Evolutionary conservation across 73 alveolate genomes (phyloP).

Genomic region (Uronychia setigera): DNA sequence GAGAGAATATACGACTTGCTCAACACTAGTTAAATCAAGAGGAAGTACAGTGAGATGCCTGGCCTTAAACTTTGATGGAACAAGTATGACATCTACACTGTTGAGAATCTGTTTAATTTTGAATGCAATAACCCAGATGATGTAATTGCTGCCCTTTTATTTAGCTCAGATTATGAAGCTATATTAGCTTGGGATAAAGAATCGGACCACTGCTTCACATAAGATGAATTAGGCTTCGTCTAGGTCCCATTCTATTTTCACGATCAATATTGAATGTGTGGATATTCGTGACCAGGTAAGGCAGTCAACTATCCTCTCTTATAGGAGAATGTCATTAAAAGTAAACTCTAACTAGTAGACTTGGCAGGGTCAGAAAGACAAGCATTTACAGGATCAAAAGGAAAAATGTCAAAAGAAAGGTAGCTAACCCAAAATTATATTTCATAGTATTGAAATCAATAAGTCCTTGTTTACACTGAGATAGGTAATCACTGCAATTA

Average conservation of each 20-base stretch:
- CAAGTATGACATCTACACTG: slow-evolving; percentile 56
- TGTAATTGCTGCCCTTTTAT: too few species aligned
- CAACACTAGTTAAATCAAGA: slow-evolving; percentile 11
- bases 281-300: slow-evolving; percentile 59
- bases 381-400: slow-evolving; percentile 86
- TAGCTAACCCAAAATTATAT: slow-evolving; percentile 80
- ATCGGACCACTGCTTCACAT: slow-evolving; percentile 68
- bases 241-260: slow-evolving; percentile 65
- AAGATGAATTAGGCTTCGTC: slow-evolving; percentile 65
- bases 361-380: slow-evolving; percentile 96
- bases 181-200: slow-evolving; percentile 65
- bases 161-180: slow-evolving; percentile 47
- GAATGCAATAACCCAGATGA: slow-evolving; percentile 69
- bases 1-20: slow-evolving; percentile 45
- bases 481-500: slow-evolving; percentile 86
- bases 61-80: slow-evolving; percentile 73
- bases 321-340: slow-evolving; percentile 70
- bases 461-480: slow-evolving; percentile 92
- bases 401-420: slow-evolving; percentile 73
- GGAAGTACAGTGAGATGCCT: slow-evolving; percentile 23
- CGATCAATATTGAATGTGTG: slow-evolving; percentile 64
- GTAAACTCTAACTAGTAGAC: slow-evolving; percentile 91
- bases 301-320: slow-evolving; percentile 14
- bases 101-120: slow-evolving; percentile 68
- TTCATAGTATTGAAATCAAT: slow-evolving; percentile 92